Evolutionary conservation across 2,329 filamentous ascomycete genomes (phyloP).

Genomic region (Fusarium bactridioides): DNA sequence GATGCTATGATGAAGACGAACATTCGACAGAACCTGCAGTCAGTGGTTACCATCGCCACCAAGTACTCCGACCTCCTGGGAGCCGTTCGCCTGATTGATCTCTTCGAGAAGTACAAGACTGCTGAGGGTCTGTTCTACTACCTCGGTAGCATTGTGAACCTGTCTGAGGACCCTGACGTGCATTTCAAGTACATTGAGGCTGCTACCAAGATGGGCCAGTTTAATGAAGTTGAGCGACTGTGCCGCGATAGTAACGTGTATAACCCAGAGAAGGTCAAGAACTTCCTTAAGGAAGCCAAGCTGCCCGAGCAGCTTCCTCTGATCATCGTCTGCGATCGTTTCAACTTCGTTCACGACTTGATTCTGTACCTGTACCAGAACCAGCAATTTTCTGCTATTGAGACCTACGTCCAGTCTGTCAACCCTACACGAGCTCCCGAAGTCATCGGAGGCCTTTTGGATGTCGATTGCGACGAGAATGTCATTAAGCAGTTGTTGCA

Average conservation of each 20-base stretch:
- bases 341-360: slow-evolving; percentile 97
- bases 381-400: slow-evolving; percentile 98
- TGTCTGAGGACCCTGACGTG: slow-evolving; percentile 93
- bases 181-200: slow-evolving; percentile 99
- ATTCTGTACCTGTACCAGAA: slow-evolving; percentile 98
- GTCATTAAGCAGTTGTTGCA: slow-evolving; percentile 93
- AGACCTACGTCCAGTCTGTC: slow-evolving; percentile 96
- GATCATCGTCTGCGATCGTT: slow-evolving; percentile 99
- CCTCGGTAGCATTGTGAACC: slow-evolving; percentile 95
- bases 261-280: slow-evolving; percentile 96
- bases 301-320: slow-evolving; percentile 92
- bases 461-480: slow-evolving; percentile 95
- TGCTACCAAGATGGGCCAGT: slow-evolving; percentile 90
- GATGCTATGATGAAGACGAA: slow-evolving; percentile 97
- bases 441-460: slow-evolving; percentile 90
- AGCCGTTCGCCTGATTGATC: slow-evolving; percentile 84
- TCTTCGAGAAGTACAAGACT: slow-evolving; percentile 98
- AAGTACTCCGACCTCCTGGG: slow-evolving; percentile 98
- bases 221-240: slow-evolving; percentile 96
- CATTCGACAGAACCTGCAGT: slow-evolving; percentile 95
- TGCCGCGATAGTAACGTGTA: slow-evolving; percentile 92
- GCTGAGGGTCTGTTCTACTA: slow-evolving; percentile 98
- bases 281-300: slow-evolving; percentile 97
- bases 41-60: slow-evolving; percentile 93
- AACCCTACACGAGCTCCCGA: slow-evolving; percentile 91